A percentile compares a stretch with the other conserved stretches of the same genome.
These are phyloP conservation scores for Pseudogymnoascus destructans DNA, from an alignment of 2,329 filamentous ascomycete species.

Conservation along the genomic window DNA sequence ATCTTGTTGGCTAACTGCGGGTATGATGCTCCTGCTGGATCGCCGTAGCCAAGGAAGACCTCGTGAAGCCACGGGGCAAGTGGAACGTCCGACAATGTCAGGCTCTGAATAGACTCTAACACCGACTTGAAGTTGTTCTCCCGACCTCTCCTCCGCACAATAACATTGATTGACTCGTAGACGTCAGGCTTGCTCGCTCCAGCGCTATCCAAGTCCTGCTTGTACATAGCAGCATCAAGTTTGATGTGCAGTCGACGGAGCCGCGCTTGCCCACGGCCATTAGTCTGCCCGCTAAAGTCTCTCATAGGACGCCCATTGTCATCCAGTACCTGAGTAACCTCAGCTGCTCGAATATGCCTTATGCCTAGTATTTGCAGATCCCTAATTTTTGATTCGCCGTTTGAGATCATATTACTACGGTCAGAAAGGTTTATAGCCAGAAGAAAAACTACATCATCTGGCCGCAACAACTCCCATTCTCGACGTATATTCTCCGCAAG, in stretches of 20 bases:
- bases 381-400: conserved; percentile 35
- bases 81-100: conserved; percentile 73
- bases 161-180: conserved; percentile 73
- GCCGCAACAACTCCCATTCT: conserved; percentile 82
- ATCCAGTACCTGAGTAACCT: conserved; percentile 75
- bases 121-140: conserved; percentile 98
- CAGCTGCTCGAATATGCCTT: conserved; percentile 62
- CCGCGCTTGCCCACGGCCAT: conserved; percentile 47
- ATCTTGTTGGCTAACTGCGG: conserved; percentile 68
- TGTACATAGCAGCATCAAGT: conserved; percentile 67
- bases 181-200: conserved; percentile 59
- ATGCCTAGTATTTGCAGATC: conserved; percentile 53
- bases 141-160: conserved; percentile 68
- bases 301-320: conserved; percentile 66
- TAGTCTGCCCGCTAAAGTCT: conserved; percentile 46
- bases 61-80: conserved; percentile 89
- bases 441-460: conserved; percentile 83
- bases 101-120: conserved; percentile 75
- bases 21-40: conserved; percentile 78
- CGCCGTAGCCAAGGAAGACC: conserved; percentile 93
- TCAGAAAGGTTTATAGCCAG: conserved; percentile 57
- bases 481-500: conserved; percentile 61
- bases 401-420: conserved; percentile 35
- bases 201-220: conserved; percentile 55
- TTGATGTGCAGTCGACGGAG: conserved; percentile 64